phyloP scores from a whole-genome alignment of 2,329 filamentous ascomycete genomes.

The Xylariaceae sp. region DNA sequence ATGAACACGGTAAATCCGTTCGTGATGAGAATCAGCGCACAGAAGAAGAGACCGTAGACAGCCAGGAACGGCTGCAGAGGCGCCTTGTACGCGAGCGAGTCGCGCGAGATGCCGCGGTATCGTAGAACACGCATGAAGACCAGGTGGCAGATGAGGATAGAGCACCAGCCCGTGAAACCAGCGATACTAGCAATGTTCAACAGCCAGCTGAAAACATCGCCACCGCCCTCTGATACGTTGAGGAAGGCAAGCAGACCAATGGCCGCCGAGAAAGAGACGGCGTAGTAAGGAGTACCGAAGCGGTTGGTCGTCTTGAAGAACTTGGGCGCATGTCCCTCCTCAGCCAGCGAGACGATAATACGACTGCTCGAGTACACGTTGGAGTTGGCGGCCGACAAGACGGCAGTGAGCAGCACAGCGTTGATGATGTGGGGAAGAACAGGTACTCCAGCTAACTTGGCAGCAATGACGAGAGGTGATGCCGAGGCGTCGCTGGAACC shows the following conservation, averaged over 20 bases:
- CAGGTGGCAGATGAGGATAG: constrained; percentile 60
- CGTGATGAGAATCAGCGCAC: constrained; percentile 58
- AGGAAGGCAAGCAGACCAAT: constrained; percentile 63
- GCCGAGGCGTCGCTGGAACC: constrained; percentile 54
- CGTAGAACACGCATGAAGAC: constrained; percentile 58
- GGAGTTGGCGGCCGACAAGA: constrained; percentile 72
- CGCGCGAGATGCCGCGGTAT: constrained; percentile 52
- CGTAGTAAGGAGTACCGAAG: constrained; percentile 57
- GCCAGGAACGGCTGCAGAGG: constrained; percentile 59
- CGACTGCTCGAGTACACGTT: constrained; percentile 70
- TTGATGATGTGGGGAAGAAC: constrained; percentile 68
- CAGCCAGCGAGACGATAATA: constrained; percentile 60
- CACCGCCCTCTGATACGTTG: constrained; percentile 55
- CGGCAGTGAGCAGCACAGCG: constrained; percentile 69
- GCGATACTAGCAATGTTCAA: constrained; percentile 65
- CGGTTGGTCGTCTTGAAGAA: constrained; percentile 56
- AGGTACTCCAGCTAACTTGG: constrained; percentile 56
- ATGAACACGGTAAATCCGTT: constrained; percentile 67
- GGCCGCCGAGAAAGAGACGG: constrained; percentile 51
- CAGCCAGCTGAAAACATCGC: constrained; percentile 65
- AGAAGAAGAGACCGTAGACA: constrained; percentile 62
- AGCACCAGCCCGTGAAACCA: constrained; percentile 65
- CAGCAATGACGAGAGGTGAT: constrained; percentile 60
- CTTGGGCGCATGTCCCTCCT: constrained; percentile 57
- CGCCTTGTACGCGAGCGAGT: constrained; percentile 55